Evolutionary conservation across 768 basidiomycete species (phyloP).

Genomic region (Termitomyces titanicus): DNA sequence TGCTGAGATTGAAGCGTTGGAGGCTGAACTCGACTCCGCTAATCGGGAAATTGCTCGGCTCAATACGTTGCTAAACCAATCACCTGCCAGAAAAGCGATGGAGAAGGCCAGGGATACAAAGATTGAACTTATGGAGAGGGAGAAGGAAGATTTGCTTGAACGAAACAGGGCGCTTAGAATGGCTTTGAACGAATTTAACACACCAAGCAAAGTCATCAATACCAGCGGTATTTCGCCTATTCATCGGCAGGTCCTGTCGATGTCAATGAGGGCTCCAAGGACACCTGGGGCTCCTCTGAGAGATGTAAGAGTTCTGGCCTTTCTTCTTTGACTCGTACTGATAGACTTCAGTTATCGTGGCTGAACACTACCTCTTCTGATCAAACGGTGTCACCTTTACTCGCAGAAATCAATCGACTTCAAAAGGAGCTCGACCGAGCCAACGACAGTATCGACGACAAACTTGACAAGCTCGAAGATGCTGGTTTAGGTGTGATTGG

Average conservation of each 20-base stretch:
- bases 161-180: slow-evolving; percentile 58
- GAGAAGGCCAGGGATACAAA: slow-evolving; percentile 73
- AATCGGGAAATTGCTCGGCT: slow-evolving; percentile 72
- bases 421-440: slow-evolving; percentile 75
- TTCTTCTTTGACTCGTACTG: background rate
- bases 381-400: slow-evolving; percentile 53
- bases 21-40: slow-evolving; percentile 74
- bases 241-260: slow-evolving; percentile 65
- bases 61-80: slow-evolving; percentile 62
- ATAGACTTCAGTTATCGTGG: slow-evolving; percentile 64
- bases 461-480: slow-evolving; percentile 81
- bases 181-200: slow-evolving; percentile 47
- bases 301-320: slow-evolving; percentile 56
- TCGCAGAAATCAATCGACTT: slow-evolving; percentile 70
- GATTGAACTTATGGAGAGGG: slow-evolving; percentile 72
- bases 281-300: slow-evolving; percentile 76
- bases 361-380: slow-evolving; percentile 59
- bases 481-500: slow-evolving; percentile 73
- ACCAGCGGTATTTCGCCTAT: slow-evolving; percentile 69
- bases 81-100: slow-evolving; percentile 73
- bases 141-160: slow-evolving; percentile 74
- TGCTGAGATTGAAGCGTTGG: slow-evolving; percentile 62
- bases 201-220: slow-evolving; percentile 56
- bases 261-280: slow-evolving; percentile 66
- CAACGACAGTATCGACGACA: slow-evolving; percentile 85